A percentile compares a stretch with the other conserved stretches of the same genome.
Evolutionary conservation across 108 stramenopile genomes (phyloP).

Genomic region (Aureococcus anophagefferens): DNA sequence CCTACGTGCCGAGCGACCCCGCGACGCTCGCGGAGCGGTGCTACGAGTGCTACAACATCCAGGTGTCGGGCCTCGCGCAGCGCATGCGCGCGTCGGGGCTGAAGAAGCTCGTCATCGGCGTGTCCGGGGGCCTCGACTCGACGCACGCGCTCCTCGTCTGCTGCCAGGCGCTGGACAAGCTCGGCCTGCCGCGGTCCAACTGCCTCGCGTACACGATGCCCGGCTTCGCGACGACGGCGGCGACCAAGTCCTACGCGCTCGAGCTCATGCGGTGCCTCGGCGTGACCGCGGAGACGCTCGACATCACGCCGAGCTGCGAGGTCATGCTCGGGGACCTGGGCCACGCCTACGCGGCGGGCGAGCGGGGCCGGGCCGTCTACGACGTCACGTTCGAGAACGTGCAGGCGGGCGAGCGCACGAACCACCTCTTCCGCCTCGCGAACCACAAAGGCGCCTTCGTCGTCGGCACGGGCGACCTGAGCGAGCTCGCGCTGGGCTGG

Average conservation of each 20-base stretch:
- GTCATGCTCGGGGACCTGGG: not conserved
- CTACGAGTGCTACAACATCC: not conserved
- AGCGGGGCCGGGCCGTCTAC: not conserved
- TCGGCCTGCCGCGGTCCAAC: not conserved
- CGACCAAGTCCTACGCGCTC: not conserved
- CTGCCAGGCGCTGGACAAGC: not conserved
- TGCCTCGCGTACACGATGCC: not conserved
- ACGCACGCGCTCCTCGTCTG: not conserved
- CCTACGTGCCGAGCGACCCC: not conserved
- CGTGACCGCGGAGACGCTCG: not conserved
- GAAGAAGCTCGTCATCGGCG: not conserved
- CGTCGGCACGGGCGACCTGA: not conserved
- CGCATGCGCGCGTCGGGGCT: not conserved
- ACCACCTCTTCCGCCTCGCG: not conserved
- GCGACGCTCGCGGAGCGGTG: not conserved
- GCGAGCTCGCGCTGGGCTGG: not conserved
- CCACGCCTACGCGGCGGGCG: not conserved
- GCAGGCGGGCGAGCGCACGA: not conserved
- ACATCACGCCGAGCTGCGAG: not conserved
- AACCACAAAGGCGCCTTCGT: not conserved
- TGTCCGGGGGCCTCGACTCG: not conserved
- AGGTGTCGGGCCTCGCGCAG: not conserved
- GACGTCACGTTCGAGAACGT: not conserved
- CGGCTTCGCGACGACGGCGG: not conserved
- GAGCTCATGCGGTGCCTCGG: not conserved